Evolutionary conservation across 1,139 yeast species (phyloP).

Genomic region (Lodderomyces theae): DNA sequence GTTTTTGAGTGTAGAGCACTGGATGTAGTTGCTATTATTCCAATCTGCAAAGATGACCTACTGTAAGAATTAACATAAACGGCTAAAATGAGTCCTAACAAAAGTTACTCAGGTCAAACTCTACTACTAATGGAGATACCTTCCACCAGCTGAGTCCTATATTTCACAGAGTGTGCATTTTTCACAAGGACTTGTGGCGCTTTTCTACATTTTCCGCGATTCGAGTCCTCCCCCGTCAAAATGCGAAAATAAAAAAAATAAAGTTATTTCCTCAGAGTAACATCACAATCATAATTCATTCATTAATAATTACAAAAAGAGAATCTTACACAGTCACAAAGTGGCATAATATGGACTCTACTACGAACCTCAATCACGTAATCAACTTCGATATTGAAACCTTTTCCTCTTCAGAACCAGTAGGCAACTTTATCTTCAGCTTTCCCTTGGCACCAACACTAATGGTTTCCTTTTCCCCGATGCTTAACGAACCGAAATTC

Average conservation of each 20-base stretch:
- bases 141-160: background rate
- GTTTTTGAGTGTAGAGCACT: too few relatives aligned
- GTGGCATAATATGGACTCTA: too few relatives aligned
- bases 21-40: too few relatives aligned
- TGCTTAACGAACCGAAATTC: conserved; percentile 8
- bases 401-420: conserved; percentile 13
- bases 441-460: background rate
- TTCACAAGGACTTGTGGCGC: background rate
- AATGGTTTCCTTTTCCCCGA: conserved; percentile 8
- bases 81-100: too few relatives aligned
- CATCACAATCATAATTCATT: background rate
- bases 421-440: background rate
- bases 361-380: conserved; percentile 7
- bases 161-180: background rate
- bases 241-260: too few relatives aligned
- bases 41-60: too few relatives aligned
- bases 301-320: too few relatives aligned
- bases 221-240: background rate
- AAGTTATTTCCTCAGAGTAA: too few relatives aligned
- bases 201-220: background rate
- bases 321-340: too few relatives aligned
- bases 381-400: conserved; percentile 16
- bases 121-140: background rate
- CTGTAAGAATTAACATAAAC: too few relatives aligned
- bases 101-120: background rate